Evolutionary conservation across 2,329 filamentous ascomycete species (phyloP), one percentile per base, ranked within the genome.

Genomic region (Microsporum audouinii): DNA sequence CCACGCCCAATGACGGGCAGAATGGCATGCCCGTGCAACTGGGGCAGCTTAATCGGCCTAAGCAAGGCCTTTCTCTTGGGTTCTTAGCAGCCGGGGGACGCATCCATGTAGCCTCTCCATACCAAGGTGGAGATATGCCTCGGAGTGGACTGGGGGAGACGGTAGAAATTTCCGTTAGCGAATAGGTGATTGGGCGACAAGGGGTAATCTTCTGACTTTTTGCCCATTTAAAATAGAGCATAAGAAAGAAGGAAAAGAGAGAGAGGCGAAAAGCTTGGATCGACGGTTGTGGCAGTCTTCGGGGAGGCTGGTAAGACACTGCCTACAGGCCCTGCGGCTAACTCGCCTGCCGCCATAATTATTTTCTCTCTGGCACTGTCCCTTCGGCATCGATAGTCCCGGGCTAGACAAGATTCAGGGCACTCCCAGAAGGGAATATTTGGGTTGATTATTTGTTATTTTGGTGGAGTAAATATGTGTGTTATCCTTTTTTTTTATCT

Each of bases 271-370:
- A 31, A 43, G 47, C 29, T 53, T 53, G 47, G 47, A 53, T 53
- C 47, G 47, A 53, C 47, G 47, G 47, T 14, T 53, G 47, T 53
- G 47, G 47, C 47, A 53, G 8, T n/a, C 10, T 43, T 53, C 29
- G 47, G 45, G 27, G 47, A 53, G 47, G 47, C 47, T 53, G 47
- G 47, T 31, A 33, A 33, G 47, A 14, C 10, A 27, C 47, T 53
- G 47, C 47, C 47, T 31, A 53, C 12, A 31, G 27, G 27, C 27
- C 27, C 47, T 53, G 47, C 47, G 47, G 47, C 47, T 53, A 53
- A 34, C 47, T 53, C 47, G 47, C 47, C 47, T 53, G 47, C 47
- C 27, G 10, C 47, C 47, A 53, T 53, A 43, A 43, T 53, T 53
- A 33, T 8, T 31, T 7, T 27, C 6, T 5, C n/a, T 2, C 43